Percentiles rank a stretch among this genome's conserved stretches.
These are phyloP conservation scores for Coniferiporia sulphurascens DNA, from an alignment of 1,284 basidiomycete species.

Conservation along the genomic window DNA sequence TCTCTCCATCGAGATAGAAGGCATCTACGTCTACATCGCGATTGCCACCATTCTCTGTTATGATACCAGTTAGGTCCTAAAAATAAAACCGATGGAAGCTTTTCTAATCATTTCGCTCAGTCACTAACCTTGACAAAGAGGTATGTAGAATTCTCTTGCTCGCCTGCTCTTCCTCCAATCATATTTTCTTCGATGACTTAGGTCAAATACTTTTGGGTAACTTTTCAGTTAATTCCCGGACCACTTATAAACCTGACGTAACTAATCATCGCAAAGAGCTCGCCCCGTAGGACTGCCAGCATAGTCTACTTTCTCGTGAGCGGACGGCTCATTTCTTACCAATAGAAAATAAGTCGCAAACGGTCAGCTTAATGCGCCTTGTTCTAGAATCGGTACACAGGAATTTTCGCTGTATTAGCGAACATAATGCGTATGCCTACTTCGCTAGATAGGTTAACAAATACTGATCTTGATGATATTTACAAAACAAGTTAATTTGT, in stretches of 20 bases:
- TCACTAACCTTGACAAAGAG: slow-evolving; percentile 4
- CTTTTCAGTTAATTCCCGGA: neutral
- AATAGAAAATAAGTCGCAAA: no score
- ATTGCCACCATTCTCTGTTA: neutral
- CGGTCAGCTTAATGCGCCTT: no score
- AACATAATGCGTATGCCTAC: no score
- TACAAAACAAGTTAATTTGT: no score
- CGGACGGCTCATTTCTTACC: no score
- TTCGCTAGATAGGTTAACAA: no score
- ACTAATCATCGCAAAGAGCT: neutral
- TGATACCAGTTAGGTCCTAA: slow-evolving; percentile 1
- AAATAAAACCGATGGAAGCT: neutral
- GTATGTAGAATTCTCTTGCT: neutral
- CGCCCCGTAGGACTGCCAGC: neutral
- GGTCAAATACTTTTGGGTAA: slow-evolving; percentile 3
- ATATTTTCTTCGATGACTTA: neutral
- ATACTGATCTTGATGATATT: no score
- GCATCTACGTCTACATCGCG: neutral
- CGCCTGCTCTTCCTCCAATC: neutral
- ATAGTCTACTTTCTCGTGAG: neutral
- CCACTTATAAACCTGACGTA: no score
- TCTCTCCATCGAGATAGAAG: neutral
- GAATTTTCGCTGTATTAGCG: no score
- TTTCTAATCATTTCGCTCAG: neutral
- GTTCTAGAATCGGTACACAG: no score